Percentiles rank a stretch among this genome's conserved stretches.
Conservation (phyloP, 2,329 filamentous ascomycete species). For the Eutypella sp. region DNA sequence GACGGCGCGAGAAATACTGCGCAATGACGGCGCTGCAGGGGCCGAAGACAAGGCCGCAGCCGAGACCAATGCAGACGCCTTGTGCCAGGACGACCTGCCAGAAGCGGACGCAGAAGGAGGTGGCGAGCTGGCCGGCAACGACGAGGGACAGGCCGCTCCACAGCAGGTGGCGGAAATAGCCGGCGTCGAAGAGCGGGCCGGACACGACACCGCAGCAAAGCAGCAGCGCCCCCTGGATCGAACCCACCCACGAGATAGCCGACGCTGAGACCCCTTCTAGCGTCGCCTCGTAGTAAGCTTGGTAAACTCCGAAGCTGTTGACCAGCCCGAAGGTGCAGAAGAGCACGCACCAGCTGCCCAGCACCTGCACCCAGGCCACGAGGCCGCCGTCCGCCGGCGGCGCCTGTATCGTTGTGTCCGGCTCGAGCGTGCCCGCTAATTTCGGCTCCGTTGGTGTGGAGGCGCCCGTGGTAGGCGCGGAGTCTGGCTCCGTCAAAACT, state of each 20-base stretch:
- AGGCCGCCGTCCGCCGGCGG: constrained; percentile 21
- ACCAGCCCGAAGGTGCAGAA: constrained; percentile 40
- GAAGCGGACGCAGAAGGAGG: constrained; percentile 41
- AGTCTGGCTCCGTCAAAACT: neutral
- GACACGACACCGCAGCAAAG: constrained; percentile 44
- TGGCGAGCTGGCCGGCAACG: constrained; percentile 49
- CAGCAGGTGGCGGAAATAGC: constrained; percentile 40
- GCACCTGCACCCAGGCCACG: constrained; percentile 37
- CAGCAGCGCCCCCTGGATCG: constrained; percentile 45
- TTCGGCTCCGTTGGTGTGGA: constrained; percentile 1
- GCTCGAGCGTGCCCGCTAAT: neutral
- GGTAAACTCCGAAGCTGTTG: constrained; percentile 45
- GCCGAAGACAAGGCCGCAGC: constrained; percentile 22
- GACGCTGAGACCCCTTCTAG: constrained; percentile 33
- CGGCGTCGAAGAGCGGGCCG: constrained; percentile 47
- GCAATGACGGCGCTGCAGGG: constrained; percentile 21
- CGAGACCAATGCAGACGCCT: constrained; percentile 43
- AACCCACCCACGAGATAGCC: constrained; percentile 47
- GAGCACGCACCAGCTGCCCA: constrained; percentile 39
- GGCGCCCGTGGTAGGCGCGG: neutral
- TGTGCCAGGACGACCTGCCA: constrained; percentile 50
- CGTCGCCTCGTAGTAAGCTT: constrained; percentile 43
- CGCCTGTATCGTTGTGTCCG: neutral
- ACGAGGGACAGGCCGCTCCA: constrained; percentile 38
- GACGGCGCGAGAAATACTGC: constrained; percentile 26